phyloP scores from a whole-genome alignment of 306 rosid genomes.

The Fragaria iinumae region DNA sequence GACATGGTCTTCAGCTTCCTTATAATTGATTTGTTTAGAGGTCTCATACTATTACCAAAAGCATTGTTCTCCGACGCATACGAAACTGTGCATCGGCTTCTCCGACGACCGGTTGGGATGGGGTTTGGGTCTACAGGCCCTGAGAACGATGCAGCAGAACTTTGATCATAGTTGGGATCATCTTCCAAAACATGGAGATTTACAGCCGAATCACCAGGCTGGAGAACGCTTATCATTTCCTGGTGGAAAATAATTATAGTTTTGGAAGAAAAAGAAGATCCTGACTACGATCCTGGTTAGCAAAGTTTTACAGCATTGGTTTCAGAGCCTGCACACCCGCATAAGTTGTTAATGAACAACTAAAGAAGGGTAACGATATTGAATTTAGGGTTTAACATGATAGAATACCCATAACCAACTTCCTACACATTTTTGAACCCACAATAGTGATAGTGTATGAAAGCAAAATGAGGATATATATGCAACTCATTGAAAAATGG shows the following conservation, averaged over 20 bases:
- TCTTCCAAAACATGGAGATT: not conserved
- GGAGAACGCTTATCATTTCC: not conserved
- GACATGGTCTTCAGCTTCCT: slow-evolving; percentile 7
- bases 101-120: not conserved
- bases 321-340: slow-evolving; percentile 1
- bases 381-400: not conserved
- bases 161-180: not conserved
- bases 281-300: not conserved
- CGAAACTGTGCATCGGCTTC: not conserved
- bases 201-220: not conserved
- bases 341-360: not conserved
- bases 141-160: not conserved
- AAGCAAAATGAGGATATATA: not conserved
- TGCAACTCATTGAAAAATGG: too few relatives aligned
- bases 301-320: not conserved
- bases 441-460: not conserved
- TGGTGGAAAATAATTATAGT: not conserved
- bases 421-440: not conserved
- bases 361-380: not conserved
- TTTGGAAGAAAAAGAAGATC: not conserved
- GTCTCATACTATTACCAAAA: not conserved
- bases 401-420: not conserved
- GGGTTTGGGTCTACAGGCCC: not conserved
- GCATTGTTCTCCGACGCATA: not conserved
- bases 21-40: not conserved